Base-by-base conservation (phyloP, 179 eudicot species). In the Drosera spatulata region DNA sequence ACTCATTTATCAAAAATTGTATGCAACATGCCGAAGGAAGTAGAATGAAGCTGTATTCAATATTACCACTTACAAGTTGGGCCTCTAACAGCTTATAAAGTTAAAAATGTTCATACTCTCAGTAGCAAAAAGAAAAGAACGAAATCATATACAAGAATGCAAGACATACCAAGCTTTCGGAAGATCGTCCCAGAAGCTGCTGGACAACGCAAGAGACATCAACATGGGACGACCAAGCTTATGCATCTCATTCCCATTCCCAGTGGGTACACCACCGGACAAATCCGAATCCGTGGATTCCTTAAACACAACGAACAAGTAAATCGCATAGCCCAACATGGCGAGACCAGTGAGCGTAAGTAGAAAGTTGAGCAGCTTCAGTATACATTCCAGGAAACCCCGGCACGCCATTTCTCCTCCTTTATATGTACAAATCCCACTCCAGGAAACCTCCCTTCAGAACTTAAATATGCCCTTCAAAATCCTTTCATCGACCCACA, bases 321-420 rank as follows among this genome's bases (percentile, higher is more conserved):
- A 94, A 69, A 94, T 73, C 50, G 97, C 99, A 63, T 86, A 94
- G 0, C 94, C 99, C 70, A 94, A 77, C 77, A 86, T 83, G 0
- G 97, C 91, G 71, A 94, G 55, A 59, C 97, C 99, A 33, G 69
- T 75, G 57, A 94, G 72, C 37, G 85, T 83, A 77, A 94, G 59
- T 58, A 94, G 71, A 61, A 94, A 81, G 74, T 94, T 94, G 47
- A 94, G 66, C n/a, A 89, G 76, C 82, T 86, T 94, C 78, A 94
- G 60, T 44, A 94, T 39, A 70, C 95, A 94, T 61, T 91, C 94
- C 79, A 80, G 77, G 67, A 72, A 94, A 42, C 97, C 95, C 53
- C 75, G 80, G 56, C 97, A 94, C 53, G 88, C 88, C 97, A 90
- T 90, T 63, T 74, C 65, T 10, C 33, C 33, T 56, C 14, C 7